Evolutionary conservation across 176 grass and related monocot genomes (phyloP), one percentile per base, ranked within the genome.

Genomic region (Bromus sterilis): DNA sequence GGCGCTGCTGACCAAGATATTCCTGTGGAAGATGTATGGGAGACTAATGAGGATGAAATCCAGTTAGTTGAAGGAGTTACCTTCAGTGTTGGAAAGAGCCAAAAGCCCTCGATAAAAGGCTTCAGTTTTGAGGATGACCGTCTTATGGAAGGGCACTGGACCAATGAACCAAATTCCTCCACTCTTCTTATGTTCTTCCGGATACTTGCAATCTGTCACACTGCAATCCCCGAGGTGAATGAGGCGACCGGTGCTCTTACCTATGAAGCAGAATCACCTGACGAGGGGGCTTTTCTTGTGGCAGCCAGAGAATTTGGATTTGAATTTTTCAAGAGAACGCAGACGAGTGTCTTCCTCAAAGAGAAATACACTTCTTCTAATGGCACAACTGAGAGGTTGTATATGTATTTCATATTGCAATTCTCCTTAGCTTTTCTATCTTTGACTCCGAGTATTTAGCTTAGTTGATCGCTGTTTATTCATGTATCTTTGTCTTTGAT

Each of bases 191-290:
- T 99, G 56, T 99, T 99, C 73, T 99, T 99, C 85, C 95, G 96
- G 69, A 99, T 95, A 76, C 93, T 99, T 71, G 82, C 89, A 33
- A 43, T 95, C 60, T 99, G 96, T 71, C 96, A 99, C 85, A 99
- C 91, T 7, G 93, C 91, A 21, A 93, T 99, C 85, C 93, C 95
- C 5, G 93, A 99, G 82, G 76, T 82, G 28, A 93, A 99, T 78
- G 91, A 95, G 77, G 93, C 85, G 69, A 89, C 87, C 23, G 91
- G 93, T 69, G 80, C 91, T 64, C 83, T 91, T 66, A 88, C 82
- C 29, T 99, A 99, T 86, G 96, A 99, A 93, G 91, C 96, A 21
- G 93, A 99, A 84, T 99, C 96, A 82, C 96, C 96, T 86, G 96
- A 95, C 74, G 93, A 99, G 73, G 92, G 86, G 59, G 77, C 96